These are phyloP conservation scores for Tagetes erecta DNA, from an alignment of 129 eudicot genomes.

Conservation along the genomic window DNA sequence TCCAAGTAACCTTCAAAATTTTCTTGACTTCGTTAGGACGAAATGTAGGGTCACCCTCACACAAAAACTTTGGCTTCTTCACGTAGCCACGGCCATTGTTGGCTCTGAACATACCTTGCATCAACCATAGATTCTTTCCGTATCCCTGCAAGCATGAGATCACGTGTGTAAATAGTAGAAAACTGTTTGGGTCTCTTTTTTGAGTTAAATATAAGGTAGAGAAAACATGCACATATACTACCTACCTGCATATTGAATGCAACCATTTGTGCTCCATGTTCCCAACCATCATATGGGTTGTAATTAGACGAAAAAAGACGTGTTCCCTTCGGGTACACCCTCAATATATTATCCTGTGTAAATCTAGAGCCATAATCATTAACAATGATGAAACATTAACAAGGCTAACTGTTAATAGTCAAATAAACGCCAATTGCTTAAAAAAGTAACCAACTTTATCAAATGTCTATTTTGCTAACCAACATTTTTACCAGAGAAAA, in stretches of 20 bases:
- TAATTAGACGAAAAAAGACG: slow-evolving; percentile 56
- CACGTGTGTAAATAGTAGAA: slow-evolving; percentile 3
- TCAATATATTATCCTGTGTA: slow-evolving; percentile 53
- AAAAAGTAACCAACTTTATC: neutral
- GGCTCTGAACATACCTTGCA: slow-evolving; percentile 87
- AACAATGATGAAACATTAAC: neutral
- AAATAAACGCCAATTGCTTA: neutral
- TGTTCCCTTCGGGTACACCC: slow-evolving; percentile 63
- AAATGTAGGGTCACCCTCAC: slow-evolving; percentile 37
- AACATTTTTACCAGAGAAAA: neutral
- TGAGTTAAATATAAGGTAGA: neutral
- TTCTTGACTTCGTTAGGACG: slow-evolving; percentile 44
- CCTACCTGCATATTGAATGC: slow-evolving; percentile 58
- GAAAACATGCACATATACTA: neutral
- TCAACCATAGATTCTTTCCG: slow-evolving; percentile 63
- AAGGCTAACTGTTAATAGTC: neutral
- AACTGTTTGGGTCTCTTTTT: neutral
- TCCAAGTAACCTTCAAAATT: slow-evolving; percentile 54
- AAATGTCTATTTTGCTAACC: too few species aligned
- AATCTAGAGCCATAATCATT: slow-evolving; percentile 32
- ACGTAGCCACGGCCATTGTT: slow-evolving; percentile 80
- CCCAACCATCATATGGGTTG: slow-evolving; percentile 56
- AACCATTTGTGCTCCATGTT: slow-evolving; percentile 62
- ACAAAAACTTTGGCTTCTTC: slow-evolving; percentile 61
- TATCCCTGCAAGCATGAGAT: slow-evolving; percentile 51